Base-by-base conservation (phyloP, 2,329 filamentous ascomycete genomes). In the Ascochyta pisi region DNA sequence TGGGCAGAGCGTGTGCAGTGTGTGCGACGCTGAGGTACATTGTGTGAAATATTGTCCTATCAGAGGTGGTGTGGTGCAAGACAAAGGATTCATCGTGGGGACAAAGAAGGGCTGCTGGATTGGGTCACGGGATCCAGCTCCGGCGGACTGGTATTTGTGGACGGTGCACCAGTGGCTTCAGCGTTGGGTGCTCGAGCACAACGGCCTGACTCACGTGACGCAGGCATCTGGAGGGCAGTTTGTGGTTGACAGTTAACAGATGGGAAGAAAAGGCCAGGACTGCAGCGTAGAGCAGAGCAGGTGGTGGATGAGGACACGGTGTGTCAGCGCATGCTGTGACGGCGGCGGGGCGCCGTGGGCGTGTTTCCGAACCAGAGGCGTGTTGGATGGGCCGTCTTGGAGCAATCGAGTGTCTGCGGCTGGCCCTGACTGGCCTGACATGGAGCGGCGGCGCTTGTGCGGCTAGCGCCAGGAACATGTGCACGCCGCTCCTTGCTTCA, bases 131-230 rank as follows among this genome's bases (percentile, higher is more conserved):
- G 55, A 29, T 19, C 19, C 7, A 6, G 38, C 41, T 43, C 61
- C 61, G 53, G 27, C 19, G 40, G 35, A 27, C 39, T 46, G 52
- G 47, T 5, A 61, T 54, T 58, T 47, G 58, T 27, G 34, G 31
- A 38, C 26, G 3, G 16, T 42, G 31, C 37, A 37, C 46, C 41
- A 42, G 37, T 43, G 47, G 53, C 53, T 51, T 35, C 35, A 19
- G 22, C 34, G 39, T 22, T 34, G 10, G 50, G 12, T 13, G 31
- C 44, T 33, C 35, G 40, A 49, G 27, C 40, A 44, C 22, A 54
- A 55, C 46, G 46, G 52, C 19, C 23, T 0, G n/a, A 27, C 31
- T 50, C 52, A 55, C 45, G 52, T 50, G 45, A 50, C 26, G 22
- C 12, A 9, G 19, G 22, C 13, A 33, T 41, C 10, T 10, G 9